Percentiles rank a stretch among this genome's conserved stretches.
phyloP scores from a whole-genome alignment of 2,329 filamentous ascomycete species.

The Neofusicoccum umdonicola region DNA sequence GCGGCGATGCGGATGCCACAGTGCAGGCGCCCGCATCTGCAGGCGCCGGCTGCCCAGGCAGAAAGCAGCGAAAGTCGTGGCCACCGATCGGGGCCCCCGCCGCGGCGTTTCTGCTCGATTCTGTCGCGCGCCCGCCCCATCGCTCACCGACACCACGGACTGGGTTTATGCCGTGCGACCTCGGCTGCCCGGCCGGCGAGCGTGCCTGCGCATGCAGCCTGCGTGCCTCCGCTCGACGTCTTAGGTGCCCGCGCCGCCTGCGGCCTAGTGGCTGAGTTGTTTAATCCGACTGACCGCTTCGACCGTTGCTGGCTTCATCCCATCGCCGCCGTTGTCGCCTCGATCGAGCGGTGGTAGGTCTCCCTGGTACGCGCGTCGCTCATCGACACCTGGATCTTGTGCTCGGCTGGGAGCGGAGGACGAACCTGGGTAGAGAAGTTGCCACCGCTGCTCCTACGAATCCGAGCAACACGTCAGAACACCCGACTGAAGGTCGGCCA shows the following conservation, averaged over 20 bases:
- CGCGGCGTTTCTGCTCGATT: neutral
- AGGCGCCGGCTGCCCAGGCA: no score
- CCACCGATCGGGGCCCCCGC: neutral
- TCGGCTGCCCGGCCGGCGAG: neutral
- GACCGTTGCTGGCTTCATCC: neutral
- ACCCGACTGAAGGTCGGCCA: no score
- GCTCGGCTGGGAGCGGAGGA: no score
- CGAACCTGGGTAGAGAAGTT: no score
- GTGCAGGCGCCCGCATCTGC: no score
- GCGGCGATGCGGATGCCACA: no score
- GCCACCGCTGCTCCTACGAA: no score
- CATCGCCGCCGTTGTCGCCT: neutral
- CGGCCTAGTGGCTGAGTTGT: neutral
- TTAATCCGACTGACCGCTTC: neutral
- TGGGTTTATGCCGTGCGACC: neutral
- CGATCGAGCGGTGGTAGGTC: neutral
- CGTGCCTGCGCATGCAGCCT: neutral
- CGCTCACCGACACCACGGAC: slow-evolving; percentile 8
- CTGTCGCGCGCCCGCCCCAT: neutral
- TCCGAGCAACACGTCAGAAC: no score
- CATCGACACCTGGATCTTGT: no score
- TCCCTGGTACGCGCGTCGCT: no score
- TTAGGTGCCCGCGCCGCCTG: neutral
- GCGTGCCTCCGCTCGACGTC: no score
- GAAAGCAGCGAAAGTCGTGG: neutral